These are phyloP conservation scores for Bifiguratus adelaidae DNA, from an alignment of 192 early-diverging fungal species.

Conservation along the genomic window DNA sequence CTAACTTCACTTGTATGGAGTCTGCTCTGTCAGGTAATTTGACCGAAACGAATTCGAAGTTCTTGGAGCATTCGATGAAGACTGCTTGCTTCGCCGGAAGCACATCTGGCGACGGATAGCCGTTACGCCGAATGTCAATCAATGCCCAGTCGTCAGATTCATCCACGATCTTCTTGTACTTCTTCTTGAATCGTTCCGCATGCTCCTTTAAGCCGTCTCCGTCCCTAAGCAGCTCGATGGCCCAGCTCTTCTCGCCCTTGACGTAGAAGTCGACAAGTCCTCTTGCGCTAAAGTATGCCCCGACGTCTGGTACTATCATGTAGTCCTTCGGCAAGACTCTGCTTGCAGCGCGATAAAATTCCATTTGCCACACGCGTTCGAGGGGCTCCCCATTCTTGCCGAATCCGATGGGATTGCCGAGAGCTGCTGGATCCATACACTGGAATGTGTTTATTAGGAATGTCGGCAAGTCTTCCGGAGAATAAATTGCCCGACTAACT, in stretches of 20 bases:
- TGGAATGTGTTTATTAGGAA: neutral
- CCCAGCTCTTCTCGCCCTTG: constrained; percentile 6
- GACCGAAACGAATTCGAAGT: too few relatives aligned
- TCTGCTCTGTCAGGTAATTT: too few relatives aligned
- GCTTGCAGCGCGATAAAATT: constrained; percentile 7
- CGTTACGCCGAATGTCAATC: constrained; percentile 5
- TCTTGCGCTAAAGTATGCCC: constrained; percentile 2
- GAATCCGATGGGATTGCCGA: neutral
- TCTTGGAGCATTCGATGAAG: too few relatives aligned
- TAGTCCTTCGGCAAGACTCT: neutral
- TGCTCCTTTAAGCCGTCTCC: neutral
- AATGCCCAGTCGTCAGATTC: constrained; percentile 1
- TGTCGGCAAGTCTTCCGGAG: neutral
- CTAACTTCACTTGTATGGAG: too few relatives aligned
- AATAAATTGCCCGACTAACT: neutral
- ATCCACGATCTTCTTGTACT: constrained; percentile 1
- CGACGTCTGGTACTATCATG: constrained; percentile 4
- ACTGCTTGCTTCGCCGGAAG: too few relatives aligned
- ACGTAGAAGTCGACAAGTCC: constrained; percentile 10
- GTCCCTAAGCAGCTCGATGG: constrained; percentile 1
- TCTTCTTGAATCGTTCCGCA: constrained; percentile 1
- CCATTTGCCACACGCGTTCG: constrained; percentile 7
- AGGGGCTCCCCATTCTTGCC: constrained; percentile 1
- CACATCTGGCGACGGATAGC: too few relatives aligned
- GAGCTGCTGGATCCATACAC: neutral